These are phyloP conservation scores for Teunomyces gatunensis DNA, from an alignment of 805 yeast species.

Conservation along the genomic window DNA sequence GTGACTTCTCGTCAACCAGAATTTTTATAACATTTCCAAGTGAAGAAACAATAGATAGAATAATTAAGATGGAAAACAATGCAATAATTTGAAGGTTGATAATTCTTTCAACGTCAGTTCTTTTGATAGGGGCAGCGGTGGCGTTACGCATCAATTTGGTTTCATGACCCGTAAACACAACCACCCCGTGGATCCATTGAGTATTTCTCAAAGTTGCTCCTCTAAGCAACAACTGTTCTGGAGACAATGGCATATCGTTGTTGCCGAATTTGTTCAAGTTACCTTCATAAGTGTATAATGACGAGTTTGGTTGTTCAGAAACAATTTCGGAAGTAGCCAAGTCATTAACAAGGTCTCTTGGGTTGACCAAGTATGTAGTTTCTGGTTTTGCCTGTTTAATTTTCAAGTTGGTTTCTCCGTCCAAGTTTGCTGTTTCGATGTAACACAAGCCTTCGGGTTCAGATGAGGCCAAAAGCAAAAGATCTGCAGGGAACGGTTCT, in stretches of 20 bases:
- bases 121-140: slow-evolving; percentile 95
- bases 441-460: slow-evolving; percentile 98
- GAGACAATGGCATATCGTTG: slow-evolving; percentile 63
- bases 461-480: slow-evolving; percentile 80
- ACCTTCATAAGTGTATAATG: slow-evolving; percentile 93
- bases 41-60: slow-evolving; percentile 75
- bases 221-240: slow-evolving; percentile 87
- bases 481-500: slow-evolving; percentile 92
- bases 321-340: slow-evolving; percentile 43
- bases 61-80: slow-evolving; percentile 74
- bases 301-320: slow-evolving; percentile 92
- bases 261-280: slow-evolving; percentile 59
- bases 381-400: slow-evolving; percentile 86
- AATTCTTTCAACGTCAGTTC: slow-evolving; percentile 95
- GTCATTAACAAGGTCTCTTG: slow-evolving; percentile 46
- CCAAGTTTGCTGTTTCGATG: slow-evolving; percentile 95
- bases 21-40: slow-evolving; percentile 82
- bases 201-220: slow-evolving; percentile 97
- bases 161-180: slow-evolving; percentile 96
- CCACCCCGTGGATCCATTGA: slow-evolving; percentile 91
- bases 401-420: slow-evolving; percentile 95
- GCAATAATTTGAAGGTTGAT: slow-evolving; percentile 91
- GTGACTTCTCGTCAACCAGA: slow-evolving; percentile 46
- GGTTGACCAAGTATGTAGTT: slow-evolving; percentile 69
- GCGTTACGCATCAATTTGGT: slow-evolving; percentile 98